phyloP scores from a whole-genome alignment of 495 filamentous ascomycete species.

The Stereocaulon alpinum region DNA sequence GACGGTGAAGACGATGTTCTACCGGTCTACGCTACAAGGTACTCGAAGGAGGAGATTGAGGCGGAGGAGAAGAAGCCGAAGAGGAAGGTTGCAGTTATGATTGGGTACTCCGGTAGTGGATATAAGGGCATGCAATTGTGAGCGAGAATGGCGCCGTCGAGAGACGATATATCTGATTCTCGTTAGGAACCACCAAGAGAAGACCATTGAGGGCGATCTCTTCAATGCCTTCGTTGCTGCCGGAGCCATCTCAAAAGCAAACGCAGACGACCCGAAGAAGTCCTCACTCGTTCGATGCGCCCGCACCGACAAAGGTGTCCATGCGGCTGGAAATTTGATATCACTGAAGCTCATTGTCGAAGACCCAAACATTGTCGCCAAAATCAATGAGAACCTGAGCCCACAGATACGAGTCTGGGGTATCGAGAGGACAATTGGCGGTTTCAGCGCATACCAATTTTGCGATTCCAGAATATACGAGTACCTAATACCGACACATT shows the following conservation, averaged over 20 bases:
- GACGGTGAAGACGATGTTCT: constrained; percentile 34
- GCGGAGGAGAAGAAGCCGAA: constrained; percentile 80
- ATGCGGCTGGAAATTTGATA: constrained; percentile 92
- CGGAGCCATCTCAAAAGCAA: constrained; percentile 90
- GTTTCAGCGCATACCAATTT: constrained; percentile 83
- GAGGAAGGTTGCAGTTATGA: constrained; percentile 86
- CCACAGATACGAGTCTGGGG: constrained; percentile 92
- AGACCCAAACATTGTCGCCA: constrained; percentile 73
- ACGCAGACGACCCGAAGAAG: constrained; percentile 93
- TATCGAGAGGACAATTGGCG: constrained; percentile 67
- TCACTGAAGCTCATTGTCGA: constrained; percentile 94
- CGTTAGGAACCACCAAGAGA: constrained; percentile 47
- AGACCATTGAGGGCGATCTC: constrained; percentile 94
- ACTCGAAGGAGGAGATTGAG: constrained; percentile 69
- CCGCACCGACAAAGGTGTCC: constrained; percentile 93
- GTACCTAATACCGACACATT: constrained; percentile 86
- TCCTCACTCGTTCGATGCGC: constrained; percentile 89
- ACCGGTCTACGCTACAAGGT: constrained; percentile 45
- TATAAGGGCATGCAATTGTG: constrained; percentile 94
- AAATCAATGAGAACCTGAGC: constrained; percentile 77
- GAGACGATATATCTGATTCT: neutral
- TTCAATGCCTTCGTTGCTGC: constrained; percentile 83
- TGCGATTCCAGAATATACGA: constrained; percentile 95
- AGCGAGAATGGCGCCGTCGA: neutral
- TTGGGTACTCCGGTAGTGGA: constrained; percentile 93